Conservation (phyloP, 2,329 filamentous ascomycete species). For the Xylariaceae sp. region DNA sequence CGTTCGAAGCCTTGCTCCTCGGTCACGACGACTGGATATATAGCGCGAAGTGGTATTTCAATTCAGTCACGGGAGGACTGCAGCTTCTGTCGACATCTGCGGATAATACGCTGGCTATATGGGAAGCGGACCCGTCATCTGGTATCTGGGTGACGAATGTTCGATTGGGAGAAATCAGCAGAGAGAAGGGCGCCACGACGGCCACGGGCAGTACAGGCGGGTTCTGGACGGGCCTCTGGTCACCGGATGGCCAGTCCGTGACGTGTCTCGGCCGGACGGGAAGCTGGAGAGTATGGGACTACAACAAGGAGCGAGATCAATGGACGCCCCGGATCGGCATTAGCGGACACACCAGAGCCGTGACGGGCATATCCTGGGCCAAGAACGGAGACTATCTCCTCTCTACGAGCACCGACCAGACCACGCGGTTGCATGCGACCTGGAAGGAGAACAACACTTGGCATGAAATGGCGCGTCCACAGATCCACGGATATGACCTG, state of each 20-base stretch:
- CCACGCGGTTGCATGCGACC: constrained; percentile 75
- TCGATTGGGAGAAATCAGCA: constrained; percentile 85
- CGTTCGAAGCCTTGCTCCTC: constrained; percentile 87
- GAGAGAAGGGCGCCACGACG: constrained; percentile 91
- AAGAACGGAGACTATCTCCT: constrained; percentile 76
- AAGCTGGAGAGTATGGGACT: constrained; percentile 84
- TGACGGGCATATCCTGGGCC: constrained; percentile 81
- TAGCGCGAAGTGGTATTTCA: constrained; percentile 67
- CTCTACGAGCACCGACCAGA: constrained; percentile 88
- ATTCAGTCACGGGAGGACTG: constrained; percentile 44
- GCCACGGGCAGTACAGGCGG: constrained; percentile 93
- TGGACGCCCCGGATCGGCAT: constrained; percentile 77
- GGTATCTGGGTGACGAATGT: constrained; percentile 88
- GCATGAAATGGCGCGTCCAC: constrained; percentile 93
- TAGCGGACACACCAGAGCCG: constrained; percentile 75
- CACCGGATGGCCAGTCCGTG: constrained; percentile 66
- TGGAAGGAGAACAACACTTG: constrained; percentile 66
- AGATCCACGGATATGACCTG: constrained; percentile 96
- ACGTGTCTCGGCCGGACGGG: constrained; percentile 84
- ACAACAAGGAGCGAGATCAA: constrained; percentile 52
- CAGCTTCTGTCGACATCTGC: constrained; percentile 86
- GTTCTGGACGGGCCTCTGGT: constrained; percentile 95
- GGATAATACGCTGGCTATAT: constrained; percentile 90
- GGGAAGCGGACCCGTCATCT: constrained; percentile 76
- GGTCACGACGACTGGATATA: constrained; percentile 99